These are phyloP conservation scores for Tulasnella calospora DNA, from an alignment of 768 basidiomycete genomes.

Conservation along the genomic window DNA sequence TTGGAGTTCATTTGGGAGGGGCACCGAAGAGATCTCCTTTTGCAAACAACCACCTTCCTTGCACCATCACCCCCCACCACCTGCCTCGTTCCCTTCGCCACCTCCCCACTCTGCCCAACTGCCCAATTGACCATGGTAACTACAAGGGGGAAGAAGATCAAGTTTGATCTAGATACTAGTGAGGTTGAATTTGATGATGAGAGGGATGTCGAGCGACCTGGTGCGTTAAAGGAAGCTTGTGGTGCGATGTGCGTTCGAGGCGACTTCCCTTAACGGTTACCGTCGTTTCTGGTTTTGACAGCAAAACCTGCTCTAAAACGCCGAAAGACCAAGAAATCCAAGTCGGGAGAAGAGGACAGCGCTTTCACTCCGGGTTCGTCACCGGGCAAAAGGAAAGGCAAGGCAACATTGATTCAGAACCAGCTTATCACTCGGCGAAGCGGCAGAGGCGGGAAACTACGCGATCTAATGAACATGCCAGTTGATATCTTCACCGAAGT, in stretches of 20 bases:
- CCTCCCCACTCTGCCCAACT: background rate
- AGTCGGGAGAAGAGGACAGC: background rate
- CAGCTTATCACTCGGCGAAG: background rate
- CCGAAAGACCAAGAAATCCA: background rate
- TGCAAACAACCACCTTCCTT: no score
- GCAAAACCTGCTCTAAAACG: background rate
- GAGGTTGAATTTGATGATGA: background rate
- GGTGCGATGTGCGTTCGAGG: background rate
- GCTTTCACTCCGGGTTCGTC: background rate
- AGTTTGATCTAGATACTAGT: background rate
- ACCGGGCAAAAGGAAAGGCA: background rate
- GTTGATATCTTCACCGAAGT: conserved; percentile 27
- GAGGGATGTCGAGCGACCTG: background rate
- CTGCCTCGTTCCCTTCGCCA: background rate
- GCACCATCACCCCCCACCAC: no score
- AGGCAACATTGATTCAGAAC: background rate
- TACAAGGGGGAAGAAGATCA: background rate
- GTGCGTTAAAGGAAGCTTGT: background rate
- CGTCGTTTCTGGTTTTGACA: no score
- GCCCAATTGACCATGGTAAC: background rate
- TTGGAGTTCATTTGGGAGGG: no score
- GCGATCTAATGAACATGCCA: conserved; percentile 28
- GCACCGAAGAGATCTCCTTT: no score
- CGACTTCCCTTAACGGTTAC: background rate
- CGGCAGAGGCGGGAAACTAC: conserved; percentile 19